Conservation (phyloP, 345 rosid genomes). For the Viola odorata region DNA sequence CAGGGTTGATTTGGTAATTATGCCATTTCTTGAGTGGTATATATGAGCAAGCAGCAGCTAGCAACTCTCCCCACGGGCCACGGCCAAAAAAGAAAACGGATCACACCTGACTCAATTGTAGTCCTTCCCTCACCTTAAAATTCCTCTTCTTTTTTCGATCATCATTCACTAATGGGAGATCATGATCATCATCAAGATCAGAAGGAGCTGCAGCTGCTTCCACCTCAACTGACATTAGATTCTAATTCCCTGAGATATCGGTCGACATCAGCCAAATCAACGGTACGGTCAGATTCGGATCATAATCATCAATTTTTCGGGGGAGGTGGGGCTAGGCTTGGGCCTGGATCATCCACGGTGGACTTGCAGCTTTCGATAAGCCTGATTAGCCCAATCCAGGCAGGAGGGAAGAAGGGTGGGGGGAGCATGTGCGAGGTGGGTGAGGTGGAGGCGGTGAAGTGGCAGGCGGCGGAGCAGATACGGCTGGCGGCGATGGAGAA, state of each 20-base stretch:
- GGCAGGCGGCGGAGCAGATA: slow-evolving; percentile 94
- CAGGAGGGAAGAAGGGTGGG: slow-evolving; percentile 17
- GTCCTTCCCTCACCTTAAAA: background rate
- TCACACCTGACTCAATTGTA: too few relatives aligned
- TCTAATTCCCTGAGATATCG: slow-evolving; percentile 26
- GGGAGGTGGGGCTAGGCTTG: too few relatives aligned
- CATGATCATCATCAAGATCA: slow-evolving; percentile 29
- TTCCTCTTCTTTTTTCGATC: background rate
- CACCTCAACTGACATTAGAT: slow-evolving; percentile 43
- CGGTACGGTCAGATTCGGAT: slow-evolving; percentile 6
- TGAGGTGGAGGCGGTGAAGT: slow-evolving; percentile 61
- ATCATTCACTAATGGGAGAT: slow-evolving; percentile 34
- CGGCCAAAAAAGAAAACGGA: background rate
- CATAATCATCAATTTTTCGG: slow-evolving; percentile 6
- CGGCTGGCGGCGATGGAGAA: slow-evolving; percentile 74
- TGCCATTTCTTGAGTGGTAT: slow-evolving; percentile 13
- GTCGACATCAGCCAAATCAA: slow-evolving; percentile 18
- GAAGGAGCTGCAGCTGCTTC: slow-evolving; percentile 77
- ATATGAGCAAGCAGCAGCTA: slow-evolving; percentile 20
- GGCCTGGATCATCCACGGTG: slow-evolving; percentile 36
- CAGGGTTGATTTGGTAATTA: slow-evolving; percentile 36
- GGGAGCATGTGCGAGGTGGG: slow-evolving; percentile 22
- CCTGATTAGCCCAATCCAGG: slow-evolving; percentile 42
- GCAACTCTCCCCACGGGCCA: slow-evolving; percentile 15
- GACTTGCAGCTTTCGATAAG: slow-evolving; percentile 91